phyloP scores from a whole-genome alignment of 805 yeast genomes.

The Yarrowia phangngaensis region DNA sequence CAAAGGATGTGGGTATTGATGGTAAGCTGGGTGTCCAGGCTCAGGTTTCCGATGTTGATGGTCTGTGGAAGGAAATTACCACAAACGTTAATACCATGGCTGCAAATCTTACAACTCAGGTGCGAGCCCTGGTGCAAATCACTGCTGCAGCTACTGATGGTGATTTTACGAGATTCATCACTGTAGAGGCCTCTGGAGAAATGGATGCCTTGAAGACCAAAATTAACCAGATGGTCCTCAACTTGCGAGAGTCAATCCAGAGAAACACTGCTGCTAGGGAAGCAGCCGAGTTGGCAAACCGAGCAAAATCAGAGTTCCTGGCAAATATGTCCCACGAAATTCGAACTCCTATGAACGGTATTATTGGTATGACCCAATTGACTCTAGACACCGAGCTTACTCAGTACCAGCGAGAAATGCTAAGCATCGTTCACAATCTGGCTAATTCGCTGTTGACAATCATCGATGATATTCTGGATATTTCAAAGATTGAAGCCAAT shows the following conservation, averaged over 20 bases:
- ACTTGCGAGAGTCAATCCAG: slow-evolving; percentile 82
- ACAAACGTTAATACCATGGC: slow-evolving; percentile 93
- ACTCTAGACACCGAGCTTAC: slow-evolving; percentile 84
- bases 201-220: slow-evolving; percentile 60
- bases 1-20: slow-evolving; percentile 88
- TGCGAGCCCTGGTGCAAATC: slow-evolving; percentile 87
- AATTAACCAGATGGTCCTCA: slow-evolving; percentile 76
- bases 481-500: slow-evolving; percentile 89
- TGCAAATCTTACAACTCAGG: slow-evolving; percentile 86
- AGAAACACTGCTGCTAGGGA: slow-evolving; percentile 91
- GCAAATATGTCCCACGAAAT: slow-evolving; percentile 88
- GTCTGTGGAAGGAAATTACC: slow-evolving; percentile 87
- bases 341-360: slow-evolving; percentile 90
- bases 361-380: slow-evolving; percentile 87
- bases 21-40: slow-evolving; percentile 93
- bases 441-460: slow-evolving; percentile 82
- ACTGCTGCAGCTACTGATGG: slow-evolving; percentile 95
- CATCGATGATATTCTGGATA: slow-evolving; percentile 86
- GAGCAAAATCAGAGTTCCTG: slow-evolving; percentile 83
- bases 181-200: slow-evolving; percentile 90
- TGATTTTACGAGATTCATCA: slow-evolving; percentile 82
- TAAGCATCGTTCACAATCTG: slow-evolving; percentile 80
- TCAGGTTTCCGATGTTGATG: slow-evolving; percentile 85
- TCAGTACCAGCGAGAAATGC: slow-evolving; percentile 88
- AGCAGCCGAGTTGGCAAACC: slow-evolving; percentile 87